These are phyloP conservation scores for Euclidium syriacum DNA, from an alignment of 345 rosid genomes.

Conservation along the genomic window DNA sequence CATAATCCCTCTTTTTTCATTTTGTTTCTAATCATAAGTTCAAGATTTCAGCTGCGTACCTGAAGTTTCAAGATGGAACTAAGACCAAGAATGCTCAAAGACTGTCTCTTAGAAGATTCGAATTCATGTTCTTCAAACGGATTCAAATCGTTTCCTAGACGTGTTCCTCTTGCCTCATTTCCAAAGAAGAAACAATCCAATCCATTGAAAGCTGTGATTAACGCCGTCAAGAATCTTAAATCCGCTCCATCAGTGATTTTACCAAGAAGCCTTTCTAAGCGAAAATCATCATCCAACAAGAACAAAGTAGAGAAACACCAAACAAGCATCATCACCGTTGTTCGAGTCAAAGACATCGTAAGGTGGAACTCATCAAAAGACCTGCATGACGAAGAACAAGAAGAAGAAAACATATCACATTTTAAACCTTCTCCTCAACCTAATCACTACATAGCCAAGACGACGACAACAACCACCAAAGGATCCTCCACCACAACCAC, in stretches of 20 bases:
- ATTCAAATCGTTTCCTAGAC: constrained; percentile 36
- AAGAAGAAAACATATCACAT: constrained; percentile 32
- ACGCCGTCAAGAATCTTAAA: constrained; percentile 44
- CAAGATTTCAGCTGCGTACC: constrained; percentile 1
- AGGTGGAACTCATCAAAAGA: constrained; percentile 84
- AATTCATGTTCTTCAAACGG: constrained; percentile 40
- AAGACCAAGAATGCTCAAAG: constrained; percentile 58
- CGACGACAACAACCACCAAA: constrained; percentile 35
- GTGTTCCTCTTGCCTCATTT: constrained; percentile 7
- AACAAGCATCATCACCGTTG: constrained; percentile 9
- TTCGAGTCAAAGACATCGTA: constrained; percentile 70
- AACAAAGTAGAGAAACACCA: constrained; percentile 7
- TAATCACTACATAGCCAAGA: constrained; percentile 30
- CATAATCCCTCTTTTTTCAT: background rate
- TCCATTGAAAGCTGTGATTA: constrained; percentile 49
- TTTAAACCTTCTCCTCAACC: constrained; percentile 16
- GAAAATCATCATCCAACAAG: constrained; percentile 31
- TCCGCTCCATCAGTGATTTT: constrained; percentile 39
- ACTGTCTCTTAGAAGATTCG: constrained; percentile 63
- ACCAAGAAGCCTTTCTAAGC: constrained; percentile 49
- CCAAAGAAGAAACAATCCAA: constrained; percentile 34
- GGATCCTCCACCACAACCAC: constrained; percentile 38
- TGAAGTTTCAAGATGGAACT: constrained; percentile 23
- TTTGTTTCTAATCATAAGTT: background rate
- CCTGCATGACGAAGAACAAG: constrained; percentile 43